These are phyloP conservation scores for Chaetomium fimeti DNA, from an alignment of 495 filamentous ascomycete species.

Conservation along the genomic window DNA sequence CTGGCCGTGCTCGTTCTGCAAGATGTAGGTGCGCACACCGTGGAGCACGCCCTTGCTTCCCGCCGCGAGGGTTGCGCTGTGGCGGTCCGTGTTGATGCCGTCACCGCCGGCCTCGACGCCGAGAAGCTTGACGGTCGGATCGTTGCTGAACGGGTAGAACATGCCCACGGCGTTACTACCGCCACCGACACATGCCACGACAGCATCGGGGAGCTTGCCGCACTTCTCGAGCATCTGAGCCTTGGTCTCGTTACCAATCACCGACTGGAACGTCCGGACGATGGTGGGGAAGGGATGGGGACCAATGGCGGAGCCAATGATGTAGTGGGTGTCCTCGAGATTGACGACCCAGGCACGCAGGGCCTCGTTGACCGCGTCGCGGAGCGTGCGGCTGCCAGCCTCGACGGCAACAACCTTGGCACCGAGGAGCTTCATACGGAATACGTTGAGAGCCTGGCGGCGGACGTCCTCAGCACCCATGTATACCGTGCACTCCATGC, in stretches of 20 bases:
- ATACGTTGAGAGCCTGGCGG: conserved; percentile 91
- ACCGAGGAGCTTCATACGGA: conserved; percentile 93
- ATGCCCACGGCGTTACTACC: conserved; percentile 89
- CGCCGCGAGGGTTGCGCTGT: conserved; percentile 83
- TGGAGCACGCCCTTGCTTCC: conserved; percentile 92
- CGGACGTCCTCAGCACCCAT: conserved; percentile 96
- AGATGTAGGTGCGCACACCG: conserved; percentile 91
- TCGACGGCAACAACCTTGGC: conserved; percentile 85
- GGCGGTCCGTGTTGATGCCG: conserved; percentile 81
- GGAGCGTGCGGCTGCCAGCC: conserved; percentile 77
- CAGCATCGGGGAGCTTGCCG: conserved; percentile 89
- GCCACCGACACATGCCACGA: conserved; percentile 94
- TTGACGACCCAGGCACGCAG: conserved; percentile 84
- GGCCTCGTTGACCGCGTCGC: conserved; percentile 96
- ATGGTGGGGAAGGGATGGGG: conserved; percentile 96
- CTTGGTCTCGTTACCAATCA: conserved; percentile 92
- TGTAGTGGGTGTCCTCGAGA: conserved; percentile 89
- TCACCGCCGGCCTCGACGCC: conserved; percentile 98
- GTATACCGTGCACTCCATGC: conserved; percentile 91
- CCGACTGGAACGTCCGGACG: conserved; percentile 89
- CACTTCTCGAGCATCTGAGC: conserved; percentile 75
- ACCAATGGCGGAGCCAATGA: conserved; percentile 91
- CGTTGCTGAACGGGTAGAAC: conserved; percentile 93
- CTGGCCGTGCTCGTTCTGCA: conserved; percentile 89
- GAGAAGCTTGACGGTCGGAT: conserved; percentile 78